Evolutionary conservation across 805 yeast species (phyloP).

Genomic region (Yamadazyma laniorum): DNA sequence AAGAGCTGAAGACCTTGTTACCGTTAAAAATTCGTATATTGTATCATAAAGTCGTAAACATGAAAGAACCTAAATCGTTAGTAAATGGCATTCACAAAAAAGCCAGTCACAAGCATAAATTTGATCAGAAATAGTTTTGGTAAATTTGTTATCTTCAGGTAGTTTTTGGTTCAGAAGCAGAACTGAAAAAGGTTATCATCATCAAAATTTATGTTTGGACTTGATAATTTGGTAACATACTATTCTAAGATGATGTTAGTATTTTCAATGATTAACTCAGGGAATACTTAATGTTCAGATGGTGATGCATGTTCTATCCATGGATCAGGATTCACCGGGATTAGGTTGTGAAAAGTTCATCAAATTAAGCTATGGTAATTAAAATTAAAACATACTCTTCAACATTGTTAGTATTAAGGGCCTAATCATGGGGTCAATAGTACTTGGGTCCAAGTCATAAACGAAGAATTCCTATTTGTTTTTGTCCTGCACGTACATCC

Average conservation of each 20-base stretch:
- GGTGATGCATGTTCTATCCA: slow-evolving; percentile 95
- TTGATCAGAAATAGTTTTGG: slow-evolving; percentile 53
- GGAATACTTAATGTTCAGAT: slow-evolving; percentile 55
- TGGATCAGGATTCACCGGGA: slow-evolving; percentile 72
- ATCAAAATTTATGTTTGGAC: slow-evolving; percentile 24
- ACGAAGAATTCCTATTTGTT: slow-evolving; percentile 74
- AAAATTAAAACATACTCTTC: slow-evolving; percentile 5
- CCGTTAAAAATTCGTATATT: too few species aligned
- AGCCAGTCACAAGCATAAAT: background rate
- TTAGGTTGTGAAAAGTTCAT: slow-evolving; percentile 27
- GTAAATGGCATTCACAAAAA: slow-evolving; percentile 1
- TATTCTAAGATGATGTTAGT: slow-evolving; percentile 7
- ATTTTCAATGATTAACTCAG: background rate
- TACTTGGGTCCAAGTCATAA: slow-evolving; percentile 53
- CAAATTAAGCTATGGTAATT: slow-evolving; percentile 19
- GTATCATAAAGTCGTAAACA: too few species aligned
- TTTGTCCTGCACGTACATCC: slow-evolving; percentile 78
- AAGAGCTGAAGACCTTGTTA: too few species aligned
- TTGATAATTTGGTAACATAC: slow-evolving; percentile 8
- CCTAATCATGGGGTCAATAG: background rate
- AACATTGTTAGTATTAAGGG: slow-evolving; percentile 6
- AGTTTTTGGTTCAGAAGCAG: slow-evolving; percentile 87
- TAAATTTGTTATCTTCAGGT: slow-evolving; percentile 69
- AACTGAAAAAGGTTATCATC: slow-evolving; percentile 82
- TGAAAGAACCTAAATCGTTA: slow-evolving; percentile 1